Percentiles rank a stretch among this genome's conserved stretches.
Conservation (phyloP, 2,329 filamentous ascomycete species). For the Aspergillus latus region DNA sequence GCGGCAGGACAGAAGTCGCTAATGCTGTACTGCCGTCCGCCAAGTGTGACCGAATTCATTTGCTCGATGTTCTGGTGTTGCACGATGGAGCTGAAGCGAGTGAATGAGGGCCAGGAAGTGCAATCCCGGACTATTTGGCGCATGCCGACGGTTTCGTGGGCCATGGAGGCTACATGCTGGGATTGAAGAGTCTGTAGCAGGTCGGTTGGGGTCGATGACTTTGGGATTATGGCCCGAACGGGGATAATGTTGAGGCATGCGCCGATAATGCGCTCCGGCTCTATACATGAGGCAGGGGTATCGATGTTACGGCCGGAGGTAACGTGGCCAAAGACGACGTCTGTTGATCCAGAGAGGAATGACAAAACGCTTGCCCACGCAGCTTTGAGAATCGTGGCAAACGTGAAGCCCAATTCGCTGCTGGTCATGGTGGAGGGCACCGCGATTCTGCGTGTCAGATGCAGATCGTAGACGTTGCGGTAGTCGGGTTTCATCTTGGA, state of each 20-base stretch:
- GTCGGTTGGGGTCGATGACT: background rate
- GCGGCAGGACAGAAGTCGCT: background rate
- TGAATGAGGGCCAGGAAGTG: background rate
- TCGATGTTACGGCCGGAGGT: constrained; percentile 50
- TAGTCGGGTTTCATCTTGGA: background rate
- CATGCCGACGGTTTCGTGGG: background rate
- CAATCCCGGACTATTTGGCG: background rate
- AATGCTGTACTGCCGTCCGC: background rate
- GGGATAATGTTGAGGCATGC: constrained; percentile 16
- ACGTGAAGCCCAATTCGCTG: constrained; percentile 17
- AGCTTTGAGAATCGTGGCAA: constrained; percentile 52
- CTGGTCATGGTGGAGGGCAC: background rate
- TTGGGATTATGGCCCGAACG: background rate
- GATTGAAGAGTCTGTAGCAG: background rate
- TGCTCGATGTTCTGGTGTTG: background rate
- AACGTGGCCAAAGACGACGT: constrained; percentile 58
- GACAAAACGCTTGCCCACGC: constrained; percentile 59
- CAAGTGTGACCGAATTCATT: background rate
- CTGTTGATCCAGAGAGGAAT: constrained; percentile 49
- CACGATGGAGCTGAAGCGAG: background rate
- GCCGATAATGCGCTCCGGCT: constrained; percentile 23
- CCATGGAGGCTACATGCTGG: background rate
- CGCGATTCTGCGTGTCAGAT: background rate
- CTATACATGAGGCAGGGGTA: constrained; percentile 28
- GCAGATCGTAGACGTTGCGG: background rate